A percentile compares a stretch with the other conserved stretches of the same genome.
Conservation (phyloP, 192 early-diverging fungal genomes). For the Phycomyces nitens region DNA sequence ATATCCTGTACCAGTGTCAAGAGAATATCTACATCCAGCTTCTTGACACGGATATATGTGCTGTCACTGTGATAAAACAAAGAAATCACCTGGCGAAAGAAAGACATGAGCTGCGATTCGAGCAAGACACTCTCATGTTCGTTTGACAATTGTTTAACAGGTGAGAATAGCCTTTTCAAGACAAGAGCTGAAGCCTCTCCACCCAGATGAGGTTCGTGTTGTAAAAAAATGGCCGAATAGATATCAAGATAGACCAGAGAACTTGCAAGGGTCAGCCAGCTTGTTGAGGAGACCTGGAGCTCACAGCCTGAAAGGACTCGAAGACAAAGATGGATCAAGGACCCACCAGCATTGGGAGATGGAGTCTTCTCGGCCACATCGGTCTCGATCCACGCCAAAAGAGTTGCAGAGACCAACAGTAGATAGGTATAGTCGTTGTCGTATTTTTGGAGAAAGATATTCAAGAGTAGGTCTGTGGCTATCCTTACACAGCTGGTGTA, state of each 20-base stretch:
- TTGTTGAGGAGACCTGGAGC: neutral
- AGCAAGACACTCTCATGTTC: neutral
- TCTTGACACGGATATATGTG: conserved; percentile 14
- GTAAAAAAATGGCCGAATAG: conserved; percentile 9
- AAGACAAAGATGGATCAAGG: conserved; percentile 4
- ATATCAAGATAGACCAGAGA: conserved; percentile 22
- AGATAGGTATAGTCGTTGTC: neutral
- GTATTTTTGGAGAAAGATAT: neutral
- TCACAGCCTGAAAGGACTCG: neutral
- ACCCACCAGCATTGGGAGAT: too few species aligned
- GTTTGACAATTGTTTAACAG: neutral
- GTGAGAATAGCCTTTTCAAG: neutral
- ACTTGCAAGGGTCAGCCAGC: conserved; percentile 6
- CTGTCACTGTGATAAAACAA: neutral
- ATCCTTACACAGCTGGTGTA: neutral
- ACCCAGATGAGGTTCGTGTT: neutral
- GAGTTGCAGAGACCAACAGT: neutral
- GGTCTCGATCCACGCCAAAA: conserved; percentile 13
- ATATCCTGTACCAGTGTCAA: conserved; percentile 30
- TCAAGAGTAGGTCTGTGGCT: neutral
- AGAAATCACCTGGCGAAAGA: conserved; percentile 12
- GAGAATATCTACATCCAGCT: conserved; percentile 34
- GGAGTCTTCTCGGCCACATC: too few species aligned
- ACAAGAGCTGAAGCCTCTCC: conserved; percentile 1
- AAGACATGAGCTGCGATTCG: conserved; percentile 15